Base-by-base conservation (phyloP, 2,329 filamentous ascomycete species). In the Colletotrichum siamense region DNA sequence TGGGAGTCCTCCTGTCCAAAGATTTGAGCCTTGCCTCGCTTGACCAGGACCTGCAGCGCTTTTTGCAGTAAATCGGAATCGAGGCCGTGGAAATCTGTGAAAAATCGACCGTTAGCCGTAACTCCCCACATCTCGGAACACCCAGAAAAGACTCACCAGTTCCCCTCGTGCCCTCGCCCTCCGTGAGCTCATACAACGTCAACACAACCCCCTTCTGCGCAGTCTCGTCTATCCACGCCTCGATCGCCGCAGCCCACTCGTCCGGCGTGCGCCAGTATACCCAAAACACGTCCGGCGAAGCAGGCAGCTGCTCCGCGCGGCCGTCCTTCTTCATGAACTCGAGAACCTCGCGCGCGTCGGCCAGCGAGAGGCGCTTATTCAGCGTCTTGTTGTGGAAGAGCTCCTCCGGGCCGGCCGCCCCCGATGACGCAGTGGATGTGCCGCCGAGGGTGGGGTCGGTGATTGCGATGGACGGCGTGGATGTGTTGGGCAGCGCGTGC, bases 11-110 rank as follows among this genome's bases (percentile, higher is more conserved):
- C 96, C 70, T 92, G 91, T 39, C 96, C 96, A 86, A 99, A 99
- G 30, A 99, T 92, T 85, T 99, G 96, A 16, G 96, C 96, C 86
- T 95, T 98, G 79, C 96, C 96, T 78, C 94, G 91, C 89, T 98
- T 98, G 44, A 98, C 96, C 65, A 98, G 89, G 66, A 97, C 89
- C 76, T 92, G 91, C 65, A 99, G 89, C 49, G 95, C 94, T 84
- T 94, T 96, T 79, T 94, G 91, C 81, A 99, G 89, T 77, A 98
- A 85, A 28, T 96, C 95, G 62, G 90, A 88, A 82, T 99, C 96
- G 88, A 99, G 94, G n/a, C 95, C 95, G 84, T 95, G 92, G 81
- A 98, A 95, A 80, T 98, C 95, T 94, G 80, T 34, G n/a, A 57
- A 30, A n/a, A 69, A 26, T 80, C 81, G 13, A 26, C 16, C 22